Evolutionary conservation across 306 rosid genomes (phyloP).

Genomic region (Vicia villosa): DNA sequence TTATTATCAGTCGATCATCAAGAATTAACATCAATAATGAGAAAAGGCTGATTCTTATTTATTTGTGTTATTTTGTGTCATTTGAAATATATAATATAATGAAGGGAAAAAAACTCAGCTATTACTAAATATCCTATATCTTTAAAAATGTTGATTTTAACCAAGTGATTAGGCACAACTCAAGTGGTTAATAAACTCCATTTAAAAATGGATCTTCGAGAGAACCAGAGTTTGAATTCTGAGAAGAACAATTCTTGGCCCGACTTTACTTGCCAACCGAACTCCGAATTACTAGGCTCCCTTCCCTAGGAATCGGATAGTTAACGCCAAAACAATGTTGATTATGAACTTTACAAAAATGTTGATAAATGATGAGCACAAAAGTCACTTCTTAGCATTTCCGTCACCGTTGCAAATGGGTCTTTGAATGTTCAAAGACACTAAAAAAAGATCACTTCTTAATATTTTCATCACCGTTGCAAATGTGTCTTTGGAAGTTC

Average conservation of each 20-base stretch:
- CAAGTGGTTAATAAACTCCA: no score
- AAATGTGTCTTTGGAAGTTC: not conserved
- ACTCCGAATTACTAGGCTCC: no score
- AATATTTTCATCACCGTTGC: not conserved
- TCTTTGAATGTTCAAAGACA: not conserved
- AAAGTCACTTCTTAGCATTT: not conserved
- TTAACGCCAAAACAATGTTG: not conserved
- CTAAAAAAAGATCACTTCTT: not conserved
- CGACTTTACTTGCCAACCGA: no score
- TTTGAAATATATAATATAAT: not conserved
- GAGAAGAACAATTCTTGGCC: no score
- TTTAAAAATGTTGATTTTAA: not conserved
- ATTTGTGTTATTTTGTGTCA: conserved; percentile 8
- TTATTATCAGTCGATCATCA: conserved; percentile 1
- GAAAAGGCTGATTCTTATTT: not conserved
- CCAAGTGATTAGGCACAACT: no score
- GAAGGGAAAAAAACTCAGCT: not conserved
- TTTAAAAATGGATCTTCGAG: no score
- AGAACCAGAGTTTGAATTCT: no score
- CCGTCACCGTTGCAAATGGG: not conserved
- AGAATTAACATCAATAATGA: conserved; percentile 17
- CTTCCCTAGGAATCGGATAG: no score
- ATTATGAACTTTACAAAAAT: not conserved
- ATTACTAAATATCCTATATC: not conserved
- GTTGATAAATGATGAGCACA: conserved; percentile 1